These are phyloP conservation scores for Ceratocystis huliohia DNA, from an alignment of 2,329 filamentous ascomycete genomes.

Conservation along the genomic window DNA sequence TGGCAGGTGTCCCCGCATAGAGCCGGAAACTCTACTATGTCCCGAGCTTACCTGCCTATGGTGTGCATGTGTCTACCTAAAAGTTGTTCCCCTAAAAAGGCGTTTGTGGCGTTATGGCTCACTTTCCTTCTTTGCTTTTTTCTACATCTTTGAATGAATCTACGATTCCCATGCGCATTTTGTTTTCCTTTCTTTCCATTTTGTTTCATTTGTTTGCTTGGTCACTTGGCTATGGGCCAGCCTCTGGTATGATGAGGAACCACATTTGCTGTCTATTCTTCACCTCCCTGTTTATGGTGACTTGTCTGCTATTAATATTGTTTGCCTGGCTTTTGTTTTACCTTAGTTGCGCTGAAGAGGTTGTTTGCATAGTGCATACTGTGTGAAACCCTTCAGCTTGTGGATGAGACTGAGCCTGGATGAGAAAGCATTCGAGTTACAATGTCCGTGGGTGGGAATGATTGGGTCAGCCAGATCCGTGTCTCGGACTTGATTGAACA, in stretches of 20 bases:
- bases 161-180: background rate
- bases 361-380: conserved; percentile 7
- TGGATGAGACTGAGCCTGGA: background rate
- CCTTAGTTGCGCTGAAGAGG: background rate
- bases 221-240: background rate
- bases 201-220: background rate
- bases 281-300: background rate
- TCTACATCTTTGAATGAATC: background rate
- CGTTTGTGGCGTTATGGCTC: conserved; percentile 5
- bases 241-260: conserved; percentile 10
- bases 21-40: background rate
- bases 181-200: background rate
- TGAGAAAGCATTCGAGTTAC: background rate
- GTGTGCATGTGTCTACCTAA: background rate
- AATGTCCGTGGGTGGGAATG: background rate
- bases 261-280: background rate
- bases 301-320: background rate
- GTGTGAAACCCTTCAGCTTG: conserved; percentile 4
- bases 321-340: background rate
- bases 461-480: conserved; percentile 6
- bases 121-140: background rate
- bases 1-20: background rate
- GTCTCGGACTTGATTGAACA: conserved; percentile 17
- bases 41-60: background rate
- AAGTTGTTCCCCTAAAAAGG: conserved; percentile 11